These are phyloP conservation scores for Prunus padus DNA, from an alignment of 306 rosid genomes.

Conservation along the genomic window DNA sequence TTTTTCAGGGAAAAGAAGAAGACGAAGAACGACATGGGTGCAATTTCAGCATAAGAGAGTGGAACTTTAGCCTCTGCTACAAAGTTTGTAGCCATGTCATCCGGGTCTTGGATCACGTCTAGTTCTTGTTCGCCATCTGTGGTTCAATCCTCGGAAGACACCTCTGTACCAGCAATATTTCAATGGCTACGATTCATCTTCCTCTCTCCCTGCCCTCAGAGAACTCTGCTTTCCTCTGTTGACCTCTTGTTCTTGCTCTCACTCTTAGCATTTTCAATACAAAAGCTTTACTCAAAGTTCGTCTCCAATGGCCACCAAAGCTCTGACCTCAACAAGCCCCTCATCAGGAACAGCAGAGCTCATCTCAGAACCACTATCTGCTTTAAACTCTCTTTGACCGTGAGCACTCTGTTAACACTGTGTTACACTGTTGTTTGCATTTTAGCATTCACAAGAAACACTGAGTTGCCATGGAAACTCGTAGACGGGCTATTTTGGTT, in stretches of 20 bases:
- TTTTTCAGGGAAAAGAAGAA: conserved; percentile 19
- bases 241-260: conserved; percentile 48
- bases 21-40: background rate
- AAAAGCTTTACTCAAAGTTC: conserved; percentile 53
- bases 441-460: conserved; percentile 35
- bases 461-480: conserved; percentile 46
- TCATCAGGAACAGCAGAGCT: conserved; percentile 28
- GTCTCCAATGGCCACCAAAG: conserved; percentile 27
- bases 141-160: conserved; percentile 36
- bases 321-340: conserved; percentile 56
- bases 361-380: conserved; percentile 38
- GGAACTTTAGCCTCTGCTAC: background rate
- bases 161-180: conserved; percentile 30
- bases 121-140: conserved; percentile 50
- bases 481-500: conserved; percentile 69
- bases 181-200: conserved; percentile 70
- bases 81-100: conserved; percentile 37
- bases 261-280: conserved; percentile 43
- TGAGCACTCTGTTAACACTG: conserved; percentile 42
- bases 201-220: conserved; percentile 87
- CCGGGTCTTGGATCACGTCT: conserved; percentile 53
- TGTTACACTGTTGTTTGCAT: conserved; percentile 46
- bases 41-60: background rate
- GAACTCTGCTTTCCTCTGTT: conserved; percentile 58
- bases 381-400: conserved; percentile 59